Conservation (phyloP, 1,139 yeast genomes). For the Arxiozyma slooffiae region DNA sequence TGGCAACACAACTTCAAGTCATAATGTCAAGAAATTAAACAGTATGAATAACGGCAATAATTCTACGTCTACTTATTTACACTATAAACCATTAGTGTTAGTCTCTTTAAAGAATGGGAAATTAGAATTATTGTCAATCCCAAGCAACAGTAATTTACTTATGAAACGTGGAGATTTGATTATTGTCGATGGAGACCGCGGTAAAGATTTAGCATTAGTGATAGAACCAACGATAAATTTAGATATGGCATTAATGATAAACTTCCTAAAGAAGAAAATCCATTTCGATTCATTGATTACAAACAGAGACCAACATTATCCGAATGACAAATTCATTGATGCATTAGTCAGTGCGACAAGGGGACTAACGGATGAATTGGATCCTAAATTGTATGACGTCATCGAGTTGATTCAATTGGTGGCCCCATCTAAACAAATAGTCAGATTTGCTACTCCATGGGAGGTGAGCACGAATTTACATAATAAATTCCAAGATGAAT, state of each 20-base stretch:
- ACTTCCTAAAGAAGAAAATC: constrained; percentile 59
- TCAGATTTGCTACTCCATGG: constrained; percentile 40
- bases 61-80: constrained; percentile 16
- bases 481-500: constrained; percentile 35
- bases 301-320: constrained; percentile 24
- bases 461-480: constrained; percentile 32
- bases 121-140: constrained; percentile 69
- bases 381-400: constrained; percentile 31
- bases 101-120: constrained; percentile 85
- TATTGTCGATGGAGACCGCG: constrained; percentile 93
- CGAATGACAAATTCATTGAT: constrained; percentile 21
- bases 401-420: constrained; percentile 30
- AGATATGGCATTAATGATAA: constrained; percentile 74
- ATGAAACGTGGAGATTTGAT: constrained; percentile 69
- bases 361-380: constrained; percentile 19
- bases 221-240: constrained; percentile 55
- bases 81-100: constrained; percentile 43
- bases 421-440: constrained; percentile 56
- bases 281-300: constrained; percentile 31
- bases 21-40: neutral
- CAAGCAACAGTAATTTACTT: constrained; percentile 45
- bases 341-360: constrained; percentile 22
- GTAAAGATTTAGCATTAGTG: constrained; percentile 79
- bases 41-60: constrained; percentile 1
- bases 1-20: neutral